Conservation (phyloP, 2,329 filamentous ascomycete species). For the Chlorencoelia australis region DNA sequence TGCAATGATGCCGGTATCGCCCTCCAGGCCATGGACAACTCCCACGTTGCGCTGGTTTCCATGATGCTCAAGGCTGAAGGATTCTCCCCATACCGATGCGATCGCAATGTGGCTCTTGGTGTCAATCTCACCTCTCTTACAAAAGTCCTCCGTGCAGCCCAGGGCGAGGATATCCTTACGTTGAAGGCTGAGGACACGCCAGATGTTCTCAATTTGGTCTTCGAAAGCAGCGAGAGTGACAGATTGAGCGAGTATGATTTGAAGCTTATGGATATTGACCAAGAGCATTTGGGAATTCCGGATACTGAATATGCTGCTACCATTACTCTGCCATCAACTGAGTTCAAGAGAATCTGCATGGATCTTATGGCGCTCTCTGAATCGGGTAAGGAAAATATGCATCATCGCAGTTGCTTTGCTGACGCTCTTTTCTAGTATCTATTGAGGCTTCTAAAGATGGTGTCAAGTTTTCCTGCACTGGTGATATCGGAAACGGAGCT, state of each 20-base stretch:
- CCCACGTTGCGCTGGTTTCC: slow-evolving; percentile 94
- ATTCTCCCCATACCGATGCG: slow-evolving; percentile 93
- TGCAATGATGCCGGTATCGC: slow-evolving; percentile 99
- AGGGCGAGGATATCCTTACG: slow-evolving; percentile 89
- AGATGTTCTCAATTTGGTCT: slow-evolving; percentile 89
- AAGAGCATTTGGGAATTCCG: slow-evolving; percentile 96
- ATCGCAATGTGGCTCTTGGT: slow-evolving; percentile 95
- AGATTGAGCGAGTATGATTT: slow-evolving; percentile 97
- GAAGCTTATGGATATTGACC: slow-evolving; percentile 99
- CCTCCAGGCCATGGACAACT: slow-evolving; percentile 99
- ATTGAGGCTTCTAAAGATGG: slow-evolving; percentile 97
- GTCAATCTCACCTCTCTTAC: slow-evolving; percentile 95
- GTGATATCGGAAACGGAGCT: slow-evolving; percentile 91
- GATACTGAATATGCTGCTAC: slow-evolving; percentile 97
- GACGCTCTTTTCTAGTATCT: slow-evolving; percentile 50
- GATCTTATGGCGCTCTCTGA: slow-evolving; percentile 90
- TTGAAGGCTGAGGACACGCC: slow-evolving; percentile 96
- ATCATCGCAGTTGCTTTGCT: slow-evolving; percentile 1
- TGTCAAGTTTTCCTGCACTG: slow-evolving; percentile 85
- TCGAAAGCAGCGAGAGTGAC: slow-evolving; percentile 83
- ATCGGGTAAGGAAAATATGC: slow-evolving; percentile 57
- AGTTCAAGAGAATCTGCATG: slow-evolving; percentile 92
- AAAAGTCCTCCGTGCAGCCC: slow-evolving; percentile 90
- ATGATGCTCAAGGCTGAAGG: slow-evolving; percentile 97
- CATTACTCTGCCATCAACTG: slow-evolving; percentile 74